Evolutionary conservation across 768 basidiomycete species (phyloP).

Genomic region (Rhodotorula paludigena): DNA sequence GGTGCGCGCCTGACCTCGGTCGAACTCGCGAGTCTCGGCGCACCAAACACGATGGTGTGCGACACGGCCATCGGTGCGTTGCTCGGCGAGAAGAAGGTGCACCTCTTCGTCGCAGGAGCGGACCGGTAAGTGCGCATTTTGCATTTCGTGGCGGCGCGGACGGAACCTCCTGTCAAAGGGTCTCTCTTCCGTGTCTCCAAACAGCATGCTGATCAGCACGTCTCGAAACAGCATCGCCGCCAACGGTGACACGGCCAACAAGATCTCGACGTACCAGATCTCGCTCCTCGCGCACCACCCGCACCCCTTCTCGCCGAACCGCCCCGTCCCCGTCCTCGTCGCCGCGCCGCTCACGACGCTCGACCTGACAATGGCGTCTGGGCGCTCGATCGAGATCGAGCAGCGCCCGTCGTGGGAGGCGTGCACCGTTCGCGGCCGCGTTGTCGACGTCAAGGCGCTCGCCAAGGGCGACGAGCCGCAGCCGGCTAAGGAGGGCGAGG

Average conservation of each 20-base stretch:
- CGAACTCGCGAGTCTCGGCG: constrained; percentile 75
- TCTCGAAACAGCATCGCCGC: constrained; percentile 61
- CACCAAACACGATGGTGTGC: constrained; percentile 88
- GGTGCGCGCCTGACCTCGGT: constrained; percentile 81
- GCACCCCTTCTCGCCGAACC: constrained; percentile 45
- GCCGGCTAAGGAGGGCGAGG: constrained; percentile 54
- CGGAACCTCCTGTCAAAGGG: no score
- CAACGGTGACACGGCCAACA: constrained; percentile 98
- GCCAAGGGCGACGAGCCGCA: constrained; percentile 49
- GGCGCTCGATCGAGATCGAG: constrained; percentile 76
- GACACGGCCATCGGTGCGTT: constrained; percentile 96
- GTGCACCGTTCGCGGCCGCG: constrained; percentile 74
- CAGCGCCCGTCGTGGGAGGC: constrained; percentile 83
- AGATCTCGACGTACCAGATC: constrained; percentile 96
- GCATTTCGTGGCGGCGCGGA: not conserved
- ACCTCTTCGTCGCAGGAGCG: constrained; percentile 41
- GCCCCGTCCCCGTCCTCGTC: constrained; percentile 77
- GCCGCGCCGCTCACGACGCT: constrained; percentile 89
- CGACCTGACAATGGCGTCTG: constrained; percentile 61
- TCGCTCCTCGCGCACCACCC: constrained; percentile 70
- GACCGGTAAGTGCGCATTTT: constrained; percentile 26
- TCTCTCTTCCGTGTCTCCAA: no score
- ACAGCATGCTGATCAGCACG: constrained; percentile 70
- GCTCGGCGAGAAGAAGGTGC: constrained; percentile 74
- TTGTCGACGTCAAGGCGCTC: constrained; percentile 61